A percentile compares a stretch with the other conserved stretches of the same genome.
Evolutionary conservation across 1,284 basidiomycete species (phyloP).

Genomic region (Earliella scabrosa): DNA sequence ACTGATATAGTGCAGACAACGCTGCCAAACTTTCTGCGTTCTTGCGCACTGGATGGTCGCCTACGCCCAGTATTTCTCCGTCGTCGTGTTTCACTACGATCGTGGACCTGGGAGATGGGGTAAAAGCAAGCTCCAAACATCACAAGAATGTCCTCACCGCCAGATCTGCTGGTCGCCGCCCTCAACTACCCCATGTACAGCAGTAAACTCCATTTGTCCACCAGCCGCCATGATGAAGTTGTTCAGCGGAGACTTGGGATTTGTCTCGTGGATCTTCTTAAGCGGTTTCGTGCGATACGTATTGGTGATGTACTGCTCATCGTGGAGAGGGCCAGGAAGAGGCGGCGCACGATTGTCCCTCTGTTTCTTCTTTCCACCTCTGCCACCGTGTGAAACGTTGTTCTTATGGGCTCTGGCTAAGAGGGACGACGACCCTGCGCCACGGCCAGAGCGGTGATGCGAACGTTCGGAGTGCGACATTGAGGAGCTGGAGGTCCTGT

Average conservation of each 20-base stretch:
- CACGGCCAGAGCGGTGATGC: constrained; percentile 20
- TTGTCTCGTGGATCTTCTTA: constrained; percentile 39
- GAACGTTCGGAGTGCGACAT: constrained; percentile 18
- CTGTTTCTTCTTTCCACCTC: constrained; percentile 17
- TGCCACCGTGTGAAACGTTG: constrained; percentile 16
- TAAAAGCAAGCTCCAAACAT: neutral
- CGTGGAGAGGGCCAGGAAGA: constrained; percentile 33
- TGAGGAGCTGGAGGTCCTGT: constrained; percentile 1
- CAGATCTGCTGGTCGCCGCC: constrained; percentile 21
- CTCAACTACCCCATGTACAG: constrained; percentile 14
- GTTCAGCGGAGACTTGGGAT: constrained; percentile 51
- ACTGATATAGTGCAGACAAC: constrained; percentile 72
- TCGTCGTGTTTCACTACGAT: constrained; percentile 29
- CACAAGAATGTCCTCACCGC: constrained; percentile 26
- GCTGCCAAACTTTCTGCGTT: constrained; percentile 81
- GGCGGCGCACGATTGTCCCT: constrained; percentile 14
- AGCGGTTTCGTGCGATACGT: constrained; percentile 32
- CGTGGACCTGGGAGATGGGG: constrained; percentile 7
- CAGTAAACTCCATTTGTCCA: constrained; percentile 13
- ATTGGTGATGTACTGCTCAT: constrained; percentile 34
- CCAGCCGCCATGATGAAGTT: constrained; percentile 35
- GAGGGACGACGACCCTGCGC: constrained; percentile 24
- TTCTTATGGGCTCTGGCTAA: constrained; percentile 24
- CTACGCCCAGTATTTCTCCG: constrained; percentile 55
- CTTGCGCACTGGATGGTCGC: constrained; percentile 68